Evolutionary conservation across 257 asterid species (phyloP).

Genomic region (Mentha longifolia): DNA sequence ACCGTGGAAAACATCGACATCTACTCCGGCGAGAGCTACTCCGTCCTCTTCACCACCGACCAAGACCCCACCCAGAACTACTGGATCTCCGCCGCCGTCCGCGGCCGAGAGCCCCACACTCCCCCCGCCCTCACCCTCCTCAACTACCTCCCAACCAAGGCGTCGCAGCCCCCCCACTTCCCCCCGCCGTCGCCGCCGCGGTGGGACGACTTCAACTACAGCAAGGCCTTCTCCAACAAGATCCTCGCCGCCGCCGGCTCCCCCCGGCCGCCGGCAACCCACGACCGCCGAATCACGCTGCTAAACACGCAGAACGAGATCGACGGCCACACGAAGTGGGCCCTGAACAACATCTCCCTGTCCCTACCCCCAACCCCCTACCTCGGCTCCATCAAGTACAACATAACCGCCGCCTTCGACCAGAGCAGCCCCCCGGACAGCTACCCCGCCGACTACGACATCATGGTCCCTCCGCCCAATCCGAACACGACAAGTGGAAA

Average conservation of each 20-base stretch:
- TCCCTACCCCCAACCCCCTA: constrained; percentile 71
- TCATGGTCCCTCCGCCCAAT: constrained; percentile 56
- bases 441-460: no score
- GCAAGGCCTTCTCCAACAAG: constrained; percentile 57
- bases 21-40: no score
- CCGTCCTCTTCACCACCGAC: constrained; percentile 62
- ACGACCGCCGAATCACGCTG: constrained; percentile 48
- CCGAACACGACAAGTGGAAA: constrained; percentile 61
- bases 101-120: constrained; percentile 78
- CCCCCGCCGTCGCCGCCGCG: constrained; percentile 59
- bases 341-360: constrained; percentile 75
- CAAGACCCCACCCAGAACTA: constrained; percentile 59
- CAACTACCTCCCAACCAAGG: constrained; percentile 54
- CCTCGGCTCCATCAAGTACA: constrained; percentile 57
- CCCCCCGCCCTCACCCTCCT: constrained; percentile 71
- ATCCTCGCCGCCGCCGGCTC: no score
- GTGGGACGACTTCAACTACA: constrained; percentile 66
- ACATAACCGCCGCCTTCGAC: constrained; percentile 44
- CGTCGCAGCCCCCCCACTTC: constrained; percentile 45
- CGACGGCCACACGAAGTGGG: constrained; percentile 75
- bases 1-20: constrained; percentile 54
- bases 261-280: constrained; percentile 50
- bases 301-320: constrained; percentile 69
- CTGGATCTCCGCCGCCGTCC: constrained; percentile 43
- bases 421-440: constrained; percentile 5